A percentile compares a stretch with the other conserved stretches of the same genome.
phyloP scores from a whole-genome alignment of 768 basidiomycete genomes.

The Amylocystis lapponica region DNA sequence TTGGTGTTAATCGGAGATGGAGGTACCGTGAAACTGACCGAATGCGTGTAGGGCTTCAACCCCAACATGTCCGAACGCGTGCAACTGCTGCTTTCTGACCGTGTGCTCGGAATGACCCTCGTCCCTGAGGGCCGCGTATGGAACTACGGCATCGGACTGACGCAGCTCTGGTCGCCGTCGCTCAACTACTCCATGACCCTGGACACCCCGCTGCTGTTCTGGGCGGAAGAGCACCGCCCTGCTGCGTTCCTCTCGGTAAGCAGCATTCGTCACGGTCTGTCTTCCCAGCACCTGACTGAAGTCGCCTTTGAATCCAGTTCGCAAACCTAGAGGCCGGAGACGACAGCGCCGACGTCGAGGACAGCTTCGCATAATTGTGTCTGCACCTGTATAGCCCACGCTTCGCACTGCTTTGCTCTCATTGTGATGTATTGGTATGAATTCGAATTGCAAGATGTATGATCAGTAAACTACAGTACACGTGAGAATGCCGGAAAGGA shows the following conservation, averaged over 20 bases:
- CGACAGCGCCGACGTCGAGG: constrained; percentile 93
- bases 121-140: constrained; percentile 93
- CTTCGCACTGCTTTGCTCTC: constrained; percentile 1
- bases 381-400: not conserved
- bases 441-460: too few species aligned
- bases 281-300: constrained; percentile 4
- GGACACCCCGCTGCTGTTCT: constrained; percentile 92
- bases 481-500: too few species aligned
- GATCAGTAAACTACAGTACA: too few species aligned
- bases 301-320: constrained; percentile 52
- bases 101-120: constrained; percentile 92
- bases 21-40: constrained; percentile 4
- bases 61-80: constrained; percentile 98
- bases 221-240: constrained; percentile 93
- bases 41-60: constrained; percentile 68
- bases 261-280: not conserved
- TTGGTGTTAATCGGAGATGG: constrained; percentile 4
- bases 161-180: constrained; percentile 84
- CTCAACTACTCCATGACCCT: constrained; percentile 78
- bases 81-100: constrained; percentile 88
- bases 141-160: constrained; percentile 95
- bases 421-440: constrained; percentile 1
- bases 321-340: constrained; percentile 87
- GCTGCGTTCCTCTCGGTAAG: constrained; percentile 89
- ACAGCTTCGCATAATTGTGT: constrained; percentile 74